phyloP scores from a whole-genome alignment of 305 asterid genomes.

The Fraxinus platypoda region DNA sequence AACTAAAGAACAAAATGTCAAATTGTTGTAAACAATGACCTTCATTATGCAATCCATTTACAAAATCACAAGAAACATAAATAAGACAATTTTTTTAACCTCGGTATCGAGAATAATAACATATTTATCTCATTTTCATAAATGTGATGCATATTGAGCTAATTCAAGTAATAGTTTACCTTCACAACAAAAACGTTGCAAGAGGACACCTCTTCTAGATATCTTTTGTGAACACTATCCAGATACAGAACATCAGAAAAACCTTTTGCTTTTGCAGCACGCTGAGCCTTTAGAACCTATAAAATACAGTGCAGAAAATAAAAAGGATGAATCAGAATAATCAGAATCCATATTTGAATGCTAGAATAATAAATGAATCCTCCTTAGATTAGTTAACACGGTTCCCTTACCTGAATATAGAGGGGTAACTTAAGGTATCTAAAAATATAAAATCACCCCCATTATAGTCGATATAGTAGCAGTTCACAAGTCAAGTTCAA shows the following conservation, averaged over 20 bases:
- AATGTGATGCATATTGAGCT: neutral
- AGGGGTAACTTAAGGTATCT: neutral
- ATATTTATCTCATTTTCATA: neutral
- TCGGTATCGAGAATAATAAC: neutral
- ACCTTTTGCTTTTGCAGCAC: slow-evolving; percentile 93
- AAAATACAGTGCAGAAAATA: slow-evolving; percentile 18
- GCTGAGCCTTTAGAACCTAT: slow-evolving; percentile 90
- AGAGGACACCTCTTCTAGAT: slow-evolving; percentile 94
- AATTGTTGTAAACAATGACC: neutral
- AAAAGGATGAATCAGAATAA: neutral
- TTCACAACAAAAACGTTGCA: slow-evolving; percentile 92
- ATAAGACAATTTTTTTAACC: neutral
- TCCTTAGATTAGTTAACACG: neutral
- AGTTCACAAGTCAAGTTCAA: neutral
- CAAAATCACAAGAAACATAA: neutral
- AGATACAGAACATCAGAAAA: slow-evolving; percentile 88
- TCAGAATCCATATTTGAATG: slow-evolving; percentile 12
- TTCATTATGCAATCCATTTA: neutral
- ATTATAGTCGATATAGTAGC: neutral
- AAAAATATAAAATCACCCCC: neutral
- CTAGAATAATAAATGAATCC: neutral
- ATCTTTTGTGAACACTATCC: slow-evolving; percentile 71
- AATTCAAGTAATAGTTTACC: slow-evolving; percentile 42
- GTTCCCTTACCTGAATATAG: neutral
- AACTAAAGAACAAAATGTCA: neutral